Conservation (phyloP, 73 alveolate genomes). For the Uronychia setigera region DNA sequence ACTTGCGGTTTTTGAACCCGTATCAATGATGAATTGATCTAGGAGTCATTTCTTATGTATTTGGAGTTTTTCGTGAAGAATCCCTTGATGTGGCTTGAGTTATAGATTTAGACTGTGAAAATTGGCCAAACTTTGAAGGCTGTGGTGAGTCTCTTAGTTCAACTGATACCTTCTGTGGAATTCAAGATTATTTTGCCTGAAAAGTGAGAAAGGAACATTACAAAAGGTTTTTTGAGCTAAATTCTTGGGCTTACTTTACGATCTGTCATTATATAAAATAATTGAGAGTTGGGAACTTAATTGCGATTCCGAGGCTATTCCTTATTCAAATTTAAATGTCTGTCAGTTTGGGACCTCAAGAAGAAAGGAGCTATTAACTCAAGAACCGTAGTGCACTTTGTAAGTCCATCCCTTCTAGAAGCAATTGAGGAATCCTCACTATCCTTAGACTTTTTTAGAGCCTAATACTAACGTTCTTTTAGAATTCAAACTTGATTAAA, state of each 20-base stretch:
- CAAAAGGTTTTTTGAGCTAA: background rate
- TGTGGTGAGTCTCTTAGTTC: background rate
- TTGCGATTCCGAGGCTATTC: background rate
- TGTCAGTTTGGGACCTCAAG: slow-evolving; percentile 57
- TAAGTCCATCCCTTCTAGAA: background rate
- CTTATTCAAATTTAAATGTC: slow-evolving; percentile 22
- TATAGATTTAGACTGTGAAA: too few relatives aligned
- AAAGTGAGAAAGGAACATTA: background rate
- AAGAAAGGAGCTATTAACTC: slow-evolving; percentile 32
- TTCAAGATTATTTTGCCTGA: background rate
- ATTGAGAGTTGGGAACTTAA: background rate
- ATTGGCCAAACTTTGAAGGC: too few relatives aligned
- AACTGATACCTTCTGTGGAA: background rate
- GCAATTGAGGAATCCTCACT: too few relatives aligned
- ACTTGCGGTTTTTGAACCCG: too few relatives aligned
- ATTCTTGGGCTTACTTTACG: too few relatives aligned
- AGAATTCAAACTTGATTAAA: background rate
- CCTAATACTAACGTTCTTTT: background rate
- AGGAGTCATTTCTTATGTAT: too few relatives aligned
- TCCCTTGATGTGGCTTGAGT: too few relatives aligned
- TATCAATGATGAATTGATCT: too few relatives aligned
- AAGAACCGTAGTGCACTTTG: background rate
- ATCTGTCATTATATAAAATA: background rate
- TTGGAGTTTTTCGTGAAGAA: too few relatives aligned
- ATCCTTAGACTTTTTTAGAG: background rate